These are phyloP conservation scores for Vitis hybrid DNA, from an alignment of 177 flowering plant genomes.

Conservation along the genomic window DNA sequence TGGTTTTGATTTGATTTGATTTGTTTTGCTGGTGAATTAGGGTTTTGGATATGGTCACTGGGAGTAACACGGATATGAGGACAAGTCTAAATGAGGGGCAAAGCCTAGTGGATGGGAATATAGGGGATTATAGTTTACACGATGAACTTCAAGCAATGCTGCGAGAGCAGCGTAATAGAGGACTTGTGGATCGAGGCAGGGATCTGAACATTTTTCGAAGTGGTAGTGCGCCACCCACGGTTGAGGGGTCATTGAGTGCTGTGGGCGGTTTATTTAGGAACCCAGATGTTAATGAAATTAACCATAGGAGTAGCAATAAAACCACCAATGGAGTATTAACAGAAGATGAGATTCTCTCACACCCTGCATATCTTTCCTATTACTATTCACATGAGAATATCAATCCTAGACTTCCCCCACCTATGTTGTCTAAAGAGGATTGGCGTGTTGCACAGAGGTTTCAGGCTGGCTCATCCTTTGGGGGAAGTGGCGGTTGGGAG, in stretches of 20 bases:
- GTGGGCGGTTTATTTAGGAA: constrained; percentile 49
- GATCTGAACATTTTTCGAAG: constrained; percentile 62
- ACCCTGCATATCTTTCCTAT: constrained; percentile 76
- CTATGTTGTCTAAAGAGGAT: constrained; percentile 76
- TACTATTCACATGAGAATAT: constrained; percentile 72
- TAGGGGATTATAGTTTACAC: constrained; percentile 42
- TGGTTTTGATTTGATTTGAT: too few relatives aligned
- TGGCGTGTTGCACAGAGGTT: constrained; percentile 83
- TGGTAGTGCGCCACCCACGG: constrained; percentile 96
- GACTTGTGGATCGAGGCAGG: constrained; percentile 36
- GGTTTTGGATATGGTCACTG: constrained; percentile 42
- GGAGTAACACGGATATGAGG: constrained; percentile 39
- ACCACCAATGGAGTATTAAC: constrained; percentile 30
- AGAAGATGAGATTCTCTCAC: constrained; percentile 73
- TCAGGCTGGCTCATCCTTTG: constrained; percentile 47
- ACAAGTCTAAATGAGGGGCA: constrained; percentile 16
- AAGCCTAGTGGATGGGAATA: constrained; percentile 32
- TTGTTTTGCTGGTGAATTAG: constrained; percentile 14
- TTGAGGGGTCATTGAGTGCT: constrained; percentile 75
- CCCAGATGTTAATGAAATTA: constrained; percentile 22
- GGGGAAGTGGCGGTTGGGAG: constrained; percentile 52
- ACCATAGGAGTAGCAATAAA: constrained; percentile 11
- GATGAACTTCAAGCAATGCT: constrained; percentile 56
- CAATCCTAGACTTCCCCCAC: constrained; percentile 87
- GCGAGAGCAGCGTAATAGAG: constrained; percentile 34